Conservation (phyloP, 1,284 basidiomycete species). For the Fistulina hepatica region DNA sequence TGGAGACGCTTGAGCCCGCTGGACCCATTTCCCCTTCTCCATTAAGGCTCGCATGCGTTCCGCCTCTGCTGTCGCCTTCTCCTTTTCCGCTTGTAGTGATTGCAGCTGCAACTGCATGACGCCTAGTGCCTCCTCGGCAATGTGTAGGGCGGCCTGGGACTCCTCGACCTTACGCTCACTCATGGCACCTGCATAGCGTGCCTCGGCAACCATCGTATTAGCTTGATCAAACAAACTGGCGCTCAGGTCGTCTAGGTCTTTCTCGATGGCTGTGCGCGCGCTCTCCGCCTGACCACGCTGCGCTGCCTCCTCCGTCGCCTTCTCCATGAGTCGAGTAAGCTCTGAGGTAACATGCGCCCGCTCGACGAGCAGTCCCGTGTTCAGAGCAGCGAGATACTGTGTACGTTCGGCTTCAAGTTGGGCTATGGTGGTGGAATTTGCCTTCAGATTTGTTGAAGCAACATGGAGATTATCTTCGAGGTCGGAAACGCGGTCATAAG, state of each 20-base stretch:
- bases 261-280: conserved; percentile 73
- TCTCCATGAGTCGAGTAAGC: conserved; percentile 89
- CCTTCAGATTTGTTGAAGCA: conserved; percentile 43
- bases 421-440: conserved; percentile 51
- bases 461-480: conserved; percentile 86
- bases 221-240: conserved; percentile 81
- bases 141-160: conserved; percentile 71
- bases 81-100: conserved; percentile 50
- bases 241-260: conserved; percentile 88
- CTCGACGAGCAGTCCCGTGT: conserved; percentile 88
- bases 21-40: conserved; percentile 63
- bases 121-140: conserved; percentile 79
- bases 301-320: conserved; percentile 87
- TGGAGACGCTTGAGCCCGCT: conserved; percentile 21
- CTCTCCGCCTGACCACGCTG: conserved; percentile 84
- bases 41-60: conserved; percentile 34
- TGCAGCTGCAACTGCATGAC: conserved; percentile 84
- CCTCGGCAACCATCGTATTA: conserved; percentile 90
- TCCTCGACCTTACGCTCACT: conserved; percentile 79
- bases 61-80: conserved; percentile 40
- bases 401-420: conserved; percentile 67
- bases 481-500: conserved; percentile 86
- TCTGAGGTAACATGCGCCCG: conserved; percentile 84
- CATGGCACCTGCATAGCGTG: conserved; percentile 60
- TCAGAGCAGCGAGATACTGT: conserved; percentile 68